These are phyloP conservation scores for Pinus tabuliformis DNA, from an alignment of 75 land plant genomes.

Conservation along the genomic window DNA sequence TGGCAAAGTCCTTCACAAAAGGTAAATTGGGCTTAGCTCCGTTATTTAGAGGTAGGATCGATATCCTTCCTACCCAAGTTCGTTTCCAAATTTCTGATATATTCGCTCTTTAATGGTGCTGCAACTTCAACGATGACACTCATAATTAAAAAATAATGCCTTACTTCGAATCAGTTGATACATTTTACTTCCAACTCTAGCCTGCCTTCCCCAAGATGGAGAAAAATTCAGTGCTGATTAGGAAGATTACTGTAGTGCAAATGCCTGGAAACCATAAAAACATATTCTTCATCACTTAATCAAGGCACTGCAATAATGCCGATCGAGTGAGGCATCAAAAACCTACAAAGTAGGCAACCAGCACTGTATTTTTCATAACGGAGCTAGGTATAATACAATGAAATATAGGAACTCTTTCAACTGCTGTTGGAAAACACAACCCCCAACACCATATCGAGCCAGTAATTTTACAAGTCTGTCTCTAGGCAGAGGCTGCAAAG, in stretches of 20 bases:
- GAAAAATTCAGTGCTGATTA: constrained; percentile 39
- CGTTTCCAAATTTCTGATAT: background rate
- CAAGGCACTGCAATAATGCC: background rate
- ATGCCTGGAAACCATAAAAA: background rate
- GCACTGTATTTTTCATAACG: background rate
- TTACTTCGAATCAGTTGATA: background rate
- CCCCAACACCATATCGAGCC: constrained; percentile 27
- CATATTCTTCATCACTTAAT: background rate
- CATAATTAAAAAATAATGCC: background rate
- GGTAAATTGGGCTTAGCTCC: background rate
- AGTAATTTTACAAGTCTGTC: constrained; percentile 36
- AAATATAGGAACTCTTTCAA: background rate
- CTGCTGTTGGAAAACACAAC: background rate
- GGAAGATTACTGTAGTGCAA: constrained; percentile 11
- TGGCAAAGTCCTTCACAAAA: constrained; percentile 32
- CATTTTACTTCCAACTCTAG: constrained; percentile 28
- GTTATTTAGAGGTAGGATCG: too few relatives aligned
- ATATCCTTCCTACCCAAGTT: constrained; percentile 19
- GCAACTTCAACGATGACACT: background rate
- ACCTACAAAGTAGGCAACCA: background rate
- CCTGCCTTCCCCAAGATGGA: constrained; percentile 22
- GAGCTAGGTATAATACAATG: background rate
- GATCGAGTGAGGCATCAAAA: background rate
- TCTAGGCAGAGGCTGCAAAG: background rate
- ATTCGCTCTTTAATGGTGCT: background rate